Base-by-base conservation (phyloP, 2,329 filamentous ascomycete species). In the Cladophialophora bantiana region DNA sequence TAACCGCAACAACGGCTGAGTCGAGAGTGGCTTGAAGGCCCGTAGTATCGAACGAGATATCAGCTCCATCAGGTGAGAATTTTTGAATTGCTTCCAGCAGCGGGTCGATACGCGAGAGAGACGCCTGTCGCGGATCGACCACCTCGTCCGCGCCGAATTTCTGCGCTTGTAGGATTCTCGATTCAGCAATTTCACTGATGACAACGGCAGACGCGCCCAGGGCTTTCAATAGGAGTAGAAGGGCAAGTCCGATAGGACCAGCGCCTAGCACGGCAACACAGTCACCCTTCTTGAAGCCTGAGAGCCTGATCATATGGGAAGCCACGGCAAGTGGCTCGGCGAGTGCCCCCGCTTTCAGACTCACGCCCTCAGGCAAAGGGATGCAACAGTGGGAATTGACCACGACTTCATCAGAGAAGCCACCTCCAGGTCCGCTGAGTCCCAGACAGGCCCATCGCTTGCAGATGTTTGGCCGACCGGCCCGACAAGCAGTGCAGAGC, bases 251-350 rank as follows among this genome's bases (percentile, higher is more conserved):
- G 65, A 86, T 85, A 0, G 84, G 84, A 2, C 84, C 84, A 20
- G 82, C 83, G n/a, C 84, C 84, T 1, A 85, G 75, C 5, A 68
- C 76, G 20, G 86, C 74, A 1, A 79, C 83, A 0, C 78, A 75
- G 59, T 84, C 77, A 31, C 78, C 80, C 5, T 75, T 73, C 68
- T 83, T 80, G 75, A 82, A 83, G 4, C 64, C 64, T 36, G 82
- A 83, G 54, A 81, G 77, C 50, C 82, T 81, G 26, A 86, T 81
- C 1, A 83, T 83, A 71, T 86, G 84, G 83, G 83, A 86, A 20
- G 82, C 84, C 1, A 86, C 84, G 3, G 83, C 79, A 0, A 86
- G 77, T 3, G 84, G 84, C 70, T 86, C 84, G 38, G 85, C 78
- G n/a, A 86, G 77, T 0, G 84, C 66, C 7, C 66, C 66, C 36